These are phyloP conservation scores for Cercospora zeina DNA, from an alignment of 2,329 filamentous ascomycete species.

Conservation along the genomic window DNA sequence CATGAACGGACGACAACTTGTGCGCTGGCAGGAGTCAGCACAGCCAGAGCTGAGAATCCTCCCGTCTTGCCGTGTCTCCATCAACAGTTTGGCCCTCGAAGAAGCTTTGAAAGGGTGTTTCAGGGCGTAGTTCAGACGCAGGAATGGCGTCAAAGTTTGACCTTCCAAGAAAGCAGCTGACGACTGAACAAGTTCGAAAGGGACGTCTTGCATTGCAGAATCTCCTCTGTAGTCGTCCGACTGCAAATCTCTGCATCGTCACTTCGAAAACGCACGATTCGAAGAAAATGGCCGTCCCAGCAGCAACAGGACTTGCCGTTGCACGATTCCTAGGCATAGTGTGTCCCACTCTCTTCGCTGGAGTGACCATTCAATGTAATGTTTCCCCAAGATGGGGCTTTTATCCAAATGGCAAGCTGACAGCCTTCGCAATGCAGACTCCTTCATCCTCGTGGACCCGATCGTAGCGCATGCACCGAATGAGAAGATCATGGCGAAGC, in stretches of 20 bases:
- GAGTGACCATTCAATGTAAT: conserved; percentile 32
- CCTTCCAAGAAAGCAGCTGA: neutral
- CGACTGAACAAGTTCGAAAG: no score
- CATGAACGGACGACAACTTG: neutral
- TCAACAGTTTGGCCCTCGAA: neutral
- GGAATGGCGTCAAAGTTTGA: neutral
- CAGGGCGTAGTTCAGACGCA: neutral
- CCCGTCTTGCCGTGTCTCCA: neutral
- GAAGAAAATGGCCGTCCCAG: neutral
- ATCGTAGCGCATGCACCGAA: conserved; percentile 39
- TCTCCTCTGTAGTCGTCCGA: no score
- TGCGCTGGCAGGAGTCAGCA: neutral
- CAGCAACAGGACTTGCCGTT: neutral
- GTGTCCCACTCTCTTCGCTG: conserved; percentile 30
- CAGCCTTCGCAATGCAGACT: conserved; percentile 30
- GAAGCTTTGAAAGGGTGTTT: neutral
- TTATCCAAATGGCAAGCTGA: conserved; percentile 4
- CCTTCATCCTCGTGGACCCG: conserved; percentile 42
- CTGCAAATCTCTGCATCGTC: neutral
- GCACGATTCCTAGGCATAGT: conserved; percentile 33
- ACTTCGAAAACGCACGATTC: neutral
- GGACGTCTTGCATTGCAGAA: no score
- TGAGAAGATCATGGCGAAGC: conserved; percentile 41
- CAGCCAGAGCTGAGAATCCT: neutral
- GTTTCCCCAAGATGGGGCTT: neutral